Base-by-base conservation (phyloP, 1,284 basidiomycete species). In the Prillingera fragicola region DNA sequence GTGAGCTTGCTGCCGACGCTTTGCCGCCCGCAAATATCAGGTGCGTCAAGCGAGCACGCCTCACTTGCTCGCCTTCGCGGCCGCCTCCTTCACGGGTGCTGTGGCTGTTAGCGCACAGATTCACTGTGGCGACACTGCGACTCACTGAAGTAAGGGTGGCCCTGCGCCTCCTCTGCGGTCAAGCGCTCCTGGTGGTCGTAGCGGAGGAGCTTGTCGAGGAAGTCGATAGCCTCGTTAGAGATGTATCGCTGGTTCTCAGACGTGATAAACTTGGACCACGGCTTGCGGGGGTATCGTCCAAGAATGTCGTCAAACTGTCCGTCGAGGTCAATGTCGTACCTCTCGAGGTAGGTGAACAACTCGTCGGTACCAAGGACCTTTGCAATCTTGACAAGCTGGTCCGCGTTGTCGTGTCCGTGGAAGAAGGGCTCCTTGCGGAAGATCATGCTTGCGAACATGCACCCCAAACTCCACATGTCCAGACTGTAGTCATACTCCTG, bases 351-450 rank as follows among this genome's bases (percentile, higher is more conserved):
- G 33, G 81, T 77, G 66, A 88, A 94, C 17, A 97, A 74, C 60
- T 92, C 91, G 57, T 97, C 92, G 5, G 92, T 97, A 17, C 92
- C 92, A 43, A 97, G 78, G 38, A 97, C 91, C 73, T 96, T 96
- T 48, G 89, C 84, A 54, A 97, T 97, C 75, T 96, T 96, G 62
- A 96, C 92, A 38, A 97, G 76, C 66, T 97, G 92, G 72, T 97
- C 94, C 65, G 92, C 94, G 72, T 97, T 97, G 72, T 96, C 91
- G 67, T 95, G 92, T 9, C 92, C 92, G 64, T 97, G 92, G 80
- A 97, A 97, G 76, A 97, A 95, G 17, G 94, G 94, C 65, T 97
- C 92, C 72, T 96, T 96, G 56, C 92, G 82, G 80, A 97, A 96
- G 64, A 97, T 97, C 90, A 96, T 94, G 12, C 86, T 88, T 8